Evolutionary conservation across 2,329 filamentous ascomycete species (phyloP), one percentile per base, ranked within the genome.

Genomic region (Stromatinia cepivora): DNA sequence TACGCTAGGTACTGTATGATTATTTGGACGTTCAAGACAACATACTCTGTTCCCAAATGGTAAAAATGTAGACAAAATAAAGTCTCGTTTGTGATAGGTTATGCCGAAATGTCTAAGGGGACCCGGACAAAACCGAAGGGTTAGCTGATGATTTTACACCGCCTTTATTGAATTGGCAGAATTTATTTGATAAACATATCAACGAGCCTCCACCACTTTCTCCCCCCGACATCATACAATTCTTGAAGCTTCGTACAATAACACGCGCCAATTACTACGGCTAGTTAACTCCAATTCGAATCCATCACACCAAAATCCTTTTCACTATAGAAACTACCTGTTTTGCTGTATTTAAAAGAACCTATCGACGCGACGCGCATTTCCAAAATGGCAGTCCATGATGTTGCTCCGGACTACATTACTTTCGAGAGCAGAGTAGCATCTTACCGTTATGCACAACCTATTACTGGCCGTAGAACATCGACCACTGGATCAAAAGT

Each of bases 401-500:
- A 75, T 68, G 62, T 75, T 63, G 74, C 83, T 50, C 82, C 85
- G 69, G 77, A 79, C 39, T 88, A 84, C 78, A 83, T 86, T 74
- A 91, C 90, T 22, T 89, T 89, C 73, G 88, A 93, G 73, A 90
- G 89, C 75, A 92, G 95, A 61, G 81, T 97, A 48, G 89, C 88
- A 45, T 94, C 93, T 15, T 99, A 98, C 79, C 86, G 91, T 64
- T 83, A 83, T 67, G 80, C 87, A 3, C 85, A 91, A 67, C 85
- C 86, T 17, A 81, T 86, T 50, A 81, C 85, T 53, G 92, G 92
- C 79, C 88, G 92, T 76, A 86, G 92, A 78, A 84, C 86, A 42
- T 95, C 92, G 17, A 87, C 84, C 70, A 84, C 87, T 71, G 86
- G 84, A 70, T 83, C 87, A 67, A 86, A 86, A 77, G 83, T 82